phyloP scores from a whole-genome alignment of 2,329 filamentous ascomycete genomes.

The Nothophoma quercina region DNA sequence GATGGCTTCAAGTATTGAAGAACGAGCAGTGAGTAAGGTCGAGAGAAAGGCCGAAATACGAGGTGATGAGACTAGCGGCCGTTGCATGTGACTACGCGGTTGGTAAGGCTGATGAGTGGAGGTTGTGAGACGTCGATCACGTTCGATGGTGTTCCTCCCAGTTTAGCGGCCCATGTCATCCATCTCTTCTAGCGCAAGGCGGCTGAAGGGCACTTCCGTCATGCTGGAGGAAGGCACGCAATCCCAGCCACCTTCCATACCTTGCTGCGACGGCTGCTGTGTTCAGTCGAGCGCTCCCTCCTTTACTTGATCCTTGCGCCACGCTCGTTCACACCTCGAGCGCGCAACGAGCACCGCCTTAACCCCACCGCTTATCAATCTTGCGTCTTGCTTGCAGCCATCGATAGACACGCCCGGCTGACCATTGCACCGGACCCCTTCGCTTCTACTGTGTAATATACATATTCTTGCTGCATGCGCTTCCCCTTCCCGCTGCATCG shows the following conservation, averaged over 20 bases:
- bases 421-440: conserved; percentile 22
- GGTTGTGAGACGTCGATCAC: conserved; percentile 28
- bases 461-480: conserved; percentile 30
- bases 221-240: conserved; percentile 30
- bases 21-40: too few species aligned
- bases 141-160: conserved; percentile 31
- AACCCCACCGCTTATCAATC: conserved; percentile 22
- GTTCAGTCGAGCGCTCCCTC: conserved; percentile 8
- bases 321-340: conserved; percentile 13
- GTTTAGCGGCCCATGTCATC: conserved; percentile 20
- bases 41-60: not conserved
- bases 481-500: conserved; percentile 13
- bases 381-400: conserved; percentile 3
- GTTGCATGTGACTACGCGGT: conserved; percentile 16
- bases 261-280: conserved; percentile 22
- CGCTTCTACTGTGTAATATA: conserved; percentile 26
- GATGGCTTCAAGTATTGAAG: too few species aligned
- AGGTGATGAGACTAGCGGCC: conserved; percentile 5
- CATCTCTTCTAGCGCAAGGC: conserved; percentile 19
- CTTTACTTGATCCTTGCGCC: conserved; percentile 20
- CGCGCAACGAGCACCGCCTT: conserved; percentile 2
- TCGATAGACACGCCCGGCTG: conserved; percentile 8
- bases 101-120: conserved; percentile 29
- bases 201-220: conserved; percentile 20
- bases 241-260: conserved; percentile 22